phyloP scores from a whole-genome alignment of 2,329 filamentous ascomycete genomes.

The Hawksworthiomyces lignivorus region DNA sequence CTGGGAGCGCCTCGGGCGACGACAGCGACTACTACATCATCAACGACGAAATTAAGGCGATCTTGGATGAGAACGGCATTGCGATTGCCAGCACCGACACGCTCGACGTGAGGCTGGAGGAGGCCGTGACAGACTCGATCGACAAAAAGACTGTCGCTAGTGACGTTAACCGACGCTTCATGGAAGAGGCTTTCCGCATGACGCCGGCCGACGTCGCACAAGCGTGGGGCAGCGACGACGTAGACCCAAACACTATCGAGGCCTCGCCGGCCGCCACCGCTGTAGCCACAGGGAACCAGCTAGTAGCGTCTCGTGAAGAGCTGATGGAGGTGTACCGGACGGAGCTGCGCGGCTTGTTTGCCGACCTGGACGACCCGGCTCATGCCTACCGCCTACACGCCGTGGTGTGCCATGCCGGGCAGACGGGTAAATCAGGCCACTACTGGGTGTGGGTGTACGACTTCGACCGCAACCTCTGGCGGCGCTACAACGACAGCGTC shows the following conservation, averaged over 20 bases:
- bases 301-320: background rate
- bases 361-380: slow-evolving; percentile 43
- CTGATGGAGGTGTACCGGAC: slow-evolving; percentile 19
- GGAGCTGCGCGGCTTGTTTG: slow-evolving; percentile 47
- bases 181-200: slow-evolving; percentile 4
- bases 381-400: slow-evolving; percentile 79
- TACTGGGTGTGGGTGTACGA: slow-evolving; percentile 98
- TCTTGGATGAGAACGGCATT: slow-evolving; percentile 28
- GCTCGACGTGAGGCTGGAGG: background rate
- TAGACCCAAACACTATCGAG: too few species aligned
- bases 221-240: slow-evolving; percentile 4
- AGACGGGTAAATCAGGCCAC: slow-evolving; percentile 63
- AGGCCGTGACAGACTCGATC: background rate
- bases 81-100: background rate
- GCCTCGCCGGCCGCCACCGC: too few species aligned
- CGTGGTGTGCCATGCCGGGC: slow-evolving; percentile 83
- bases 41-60: slow-evolving; percentile 15
- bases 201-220: background rate
- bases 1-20: background rate
- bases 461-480: slow-evolving; percentile 73
- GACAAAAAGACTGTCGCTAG: background rate
- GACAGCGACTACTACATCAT: slow-evolving; percentile 16
- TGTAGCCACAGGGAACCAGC: background rate
- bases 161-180: background rate
- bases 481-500: slow-evolving; percentile 85